Base-by-base conservation (phyloP, 495 filamentous ascomycete species). In the Trichoderma reesei region DNA sequence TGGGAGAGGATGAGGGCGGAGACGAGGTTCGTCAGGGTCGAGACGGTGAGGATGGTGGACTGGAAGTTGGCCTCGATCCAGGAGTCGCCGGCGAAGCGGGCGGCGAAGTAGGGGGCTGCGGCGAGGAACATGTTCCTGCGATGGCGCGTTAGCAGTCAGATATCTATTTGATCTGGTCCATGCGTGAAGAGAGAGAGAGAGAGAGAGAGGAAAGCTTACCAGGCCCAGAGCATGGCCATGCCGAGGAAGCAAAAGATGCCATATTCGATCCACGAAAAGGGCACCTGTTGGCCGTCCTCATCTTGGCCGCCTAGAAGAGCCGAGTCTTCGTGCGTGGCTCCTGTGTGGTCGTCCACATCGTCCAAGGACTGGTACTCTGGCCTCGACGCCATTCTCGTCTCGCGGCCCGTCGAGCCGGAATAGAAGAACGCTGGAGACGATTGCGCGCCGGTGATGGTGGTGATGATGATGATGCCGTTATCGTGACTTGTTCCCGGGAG, bases 101-200 rank as follows among this genome's bases (percentile, higher is more conserved):
- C 78, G 70, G 92, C 86, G 79, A 99, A 96, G 79, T 96, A 97
- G 8, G 92, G 90, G 13, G 90, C 90, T 9, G 92, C 92, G 18
- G 95, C 94, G 66, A 99, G 84, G 78, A 98, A 96, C 93, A 96
- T 96, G 78, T 96, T 98, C 92, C 92, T 96, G 63, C 65, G 44
- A 26, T 26, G 26, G 26, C 26, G 26, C 26, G 26, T 26, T 26
- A 26, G 26, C 26, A 26, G 26, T 26, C 26, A 26, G 26, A 26
- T 31, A 64, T 69, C 60, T 65, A n/a, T 68, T 38, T 66, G 59
- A 60, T 65, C 63, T 41, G 18, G 5, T 61, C 59, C 41, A 16
- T 18, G 34, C 34, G 37, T 26, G 8, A 46, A 14, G 14, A 54
- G 41, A 14, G 14, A 18, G 13, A n/a, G 18, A n/a, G 14, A 18